Base-by-base conservation (phyloP, 176 grass and related monocot species). In the Hordeum marinum region DNA sequence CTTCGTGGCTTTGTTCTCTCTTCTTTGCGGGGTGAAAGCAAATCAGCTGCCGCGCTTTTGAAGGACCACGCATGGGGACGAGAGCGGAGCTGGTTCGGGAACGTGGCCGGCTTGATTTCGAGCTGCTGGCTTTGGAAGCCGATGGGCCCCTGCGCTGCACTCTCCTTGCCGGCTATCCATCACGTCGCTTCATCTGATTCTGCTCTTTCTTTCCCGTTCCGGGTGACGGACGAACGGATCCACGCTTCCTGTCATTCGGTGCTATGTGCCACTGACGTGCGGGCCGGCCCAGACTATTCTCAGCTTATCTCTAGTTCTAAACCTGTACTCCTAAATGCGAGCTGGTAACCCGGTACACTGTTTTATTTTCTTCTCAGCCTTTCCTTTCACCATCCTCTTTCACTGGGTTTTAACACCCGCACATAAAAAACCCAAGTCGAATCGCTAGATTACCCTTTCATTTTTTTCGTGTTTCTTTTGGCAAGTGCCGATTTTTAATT, bases 21-120 rank as follows among this genome's bases (percentile, higher is more conserved):
- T 85, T 88, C 87, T 87, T 90, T 92, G 87, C 12, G 87, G 85
- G 87, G 76, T 86, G 61, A 88, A 92, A 94, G 87, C 78, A 87
- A 94, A 92, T 92, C 70, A 46, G 70, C 84, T 90, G 90, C 93
- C 78, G 82, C 85, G 60, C 93, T 92, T 94, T 94, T 92, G 87
- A 86, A 83, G 93, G 93, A 92, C 90, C 90, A 85, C 31, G 84
- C 88, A 76, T 92, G 84, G 87, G 83, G 77, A n/a, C 54, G 59
- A 48, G 83, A 79, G 85, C 79, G 23, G 73, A 75, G 81, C 82
- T 79, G 87, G 62, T 66, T 87, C 54, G 42, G 26, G 72, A 82
- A 91, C 92, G 86, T 94, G 89, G 15, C 78, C 18, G 84, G 77
- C 17, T 89, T 67, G 29, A 91, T 86, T 91, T 59, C 79, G 79